A percentile compares a stretch with the other conserved stretches of the same genome.
Conservation (phyloP, 2,329 filamentous ascomycete genomes). For the Biscogniauxia marginata region DNA sequence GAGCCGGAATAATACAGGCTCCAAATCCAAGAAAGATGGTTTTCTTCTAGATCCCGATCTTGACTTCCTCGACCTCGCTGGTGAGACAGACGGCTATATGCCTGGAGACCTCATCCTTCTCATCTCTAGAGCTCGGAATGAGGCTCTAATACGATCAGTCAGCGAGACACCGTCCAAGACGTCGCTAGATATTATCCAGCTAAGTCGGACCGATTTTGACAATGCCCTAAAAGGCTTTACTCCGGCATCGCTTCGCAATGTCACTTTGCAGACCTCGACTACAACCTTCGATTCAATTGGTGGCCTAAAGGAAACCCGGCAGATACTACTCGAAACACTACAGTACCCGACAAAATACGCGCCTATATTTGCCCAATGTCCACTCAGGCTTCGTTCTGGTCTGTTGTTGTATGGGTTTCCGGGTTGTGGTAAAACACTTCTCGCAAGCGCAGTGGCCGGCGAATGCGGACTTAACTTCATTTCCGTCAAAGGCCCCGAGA, state of each 20-base stretch:
- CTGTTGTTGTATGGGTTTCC: slow-evolving; percentile 92
- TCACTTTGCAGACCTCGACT: slow-evolving; percentile 87
- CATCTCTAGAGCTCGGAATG: slow-evolving; percentile 83
- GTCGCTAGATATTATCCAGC: slow-evolving; percentile 54
- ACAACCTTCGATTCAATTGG: slow-evolving; percentile 93
- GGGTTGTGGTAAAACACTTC: slow-evolving; percentile 92
- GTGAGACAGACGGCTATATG: slow-evolving; percentile 97
- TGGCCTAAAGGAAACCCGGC: slow-evolving; percentile 79
- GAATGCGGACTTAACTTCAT: slow-evolving; percentile 99
- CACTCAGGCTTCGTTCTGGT: slow-evolving; percentile 88
- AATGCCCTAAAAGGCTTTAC: slow-evolving; percentile 88
- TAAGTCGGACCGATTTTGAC: slow-evolving; percentile 76
- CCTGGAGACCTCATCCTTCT: slow-evolving; percentile 87
- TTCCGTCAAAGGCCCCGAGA: slow-evolving; percentile 95
- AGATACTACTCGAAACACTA: slow-evolving; percentile 89
- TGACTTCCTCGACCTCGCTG: slow-evolving; percentile 89
- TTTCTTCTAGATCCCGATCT: slow-evolving; percentile 75
- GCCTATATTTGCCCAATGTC: slow-evolving; percentile 94
- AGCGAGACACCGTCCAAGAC: slow-evolving; percentile 47
- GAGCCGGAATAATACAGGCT: slow-evolving; percentile 40
- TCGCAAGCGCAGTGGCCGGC: slow-evolving; percentile 94
- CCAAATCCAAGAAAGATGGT: slow-evolving; percentile 47
- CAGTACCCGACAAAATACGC: slow-evolving; percentile 98
- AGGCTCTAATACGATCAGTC: slow-evolving; percentile 85
- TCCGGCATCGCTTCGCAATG: slow-evolving; percentile 89